Conservation (phyloP, 192 early-diverging fungal species). For the Dispira parvispora region DNA sequence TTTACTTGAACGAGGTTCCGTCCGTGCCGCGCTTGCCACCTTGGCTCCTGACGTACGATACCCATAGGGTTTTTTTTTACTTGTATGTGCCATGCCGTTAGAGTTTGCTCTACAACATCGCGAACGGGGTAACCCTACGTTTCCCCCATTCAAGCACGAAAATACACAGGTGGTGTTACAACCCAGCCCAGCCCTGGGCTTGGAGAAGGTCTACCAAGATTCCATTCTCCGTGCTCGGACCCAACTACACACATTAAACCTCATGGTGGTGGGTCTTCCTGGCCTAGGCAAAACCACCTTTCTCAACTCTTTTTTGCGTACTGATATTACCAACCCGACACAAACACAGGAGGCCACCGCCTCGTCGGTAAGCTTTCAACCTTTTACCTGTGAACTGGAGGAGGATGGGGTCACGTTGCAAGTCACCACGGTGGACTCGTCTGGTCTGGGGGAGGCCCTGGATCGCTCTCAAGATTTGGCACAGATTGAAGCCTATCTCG, state of each 20-base stretch:
- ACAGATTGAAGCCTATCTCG: background rate
- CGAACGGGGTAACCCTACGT: background rate
- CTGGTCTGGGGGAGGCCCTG: background rate
- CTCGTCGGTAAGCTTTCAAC: background rate
- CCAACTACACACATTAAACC: background rate
- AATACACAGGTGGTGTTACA: background rate
- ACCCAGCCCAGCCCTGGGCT: background rate
- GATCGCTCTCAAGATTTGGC: background rate
- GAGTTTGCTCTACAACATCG: background rate
- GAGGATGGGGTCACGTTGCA: constrained; percentile 1
- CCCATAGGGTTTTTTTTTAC: no score
- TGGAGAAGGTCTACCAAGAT: background rate
- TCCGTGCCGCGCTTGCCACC: no score
- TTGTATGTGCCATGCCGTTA: no score
- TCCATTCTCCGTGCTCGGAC: background rate
- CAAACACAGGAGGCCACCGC: background rate
- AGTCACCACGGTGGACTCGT: constrained; percentile 2
- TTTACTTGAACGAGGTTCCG: no score
- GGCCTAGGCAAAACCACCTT: constrained; percentile 7
- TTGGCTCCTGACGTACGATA: no score
- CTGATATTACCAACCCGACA: background rate
- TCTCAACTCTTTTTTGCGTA: background rate
- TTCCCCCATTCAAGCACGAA: background rate
- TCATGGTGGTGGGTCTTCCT: background rate
- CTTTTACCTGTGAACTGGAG: background rate